Evolutionary conservation across 2,329 filamentous ascomycete genomes (phyloP), one percentile per base, ranked within the genome.

Genomic region (Colletotrichum siamense): DNA sequence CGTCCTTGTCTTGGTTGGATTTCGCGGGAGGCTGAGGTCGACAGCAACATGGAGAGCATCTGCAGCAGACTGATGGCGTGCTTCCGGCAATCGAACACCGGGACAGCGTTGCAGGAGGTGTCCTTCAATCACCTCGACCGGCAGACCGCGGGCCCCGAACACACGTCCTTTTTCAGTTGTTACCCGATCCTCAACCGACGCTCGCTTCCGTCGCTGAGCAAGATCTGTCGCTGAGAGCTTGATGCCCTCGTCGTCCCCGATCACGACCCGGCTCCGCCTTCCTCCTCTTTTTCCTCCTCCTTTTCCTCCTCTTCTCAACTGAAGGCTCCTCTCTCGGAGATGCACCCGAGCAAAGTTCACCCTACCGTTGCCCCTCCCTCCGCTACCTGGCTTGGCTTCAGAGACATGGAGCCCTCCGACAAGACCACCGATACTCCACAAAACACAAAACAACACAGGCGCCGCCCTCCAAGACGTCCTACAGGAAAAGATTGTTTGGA

Each of bases 331-430:
- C 90, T 90, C 78, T 92, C 93, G 76, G 96, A 98, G 83, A 98
- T 98, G 96, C 96, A 98, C 83, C 96, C 96, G 10, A 95, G 94
- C 87, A 95, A 94, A 82, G 91, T 92, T 72, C 95, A 97, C 73
- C 90, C 91, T 79, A 96, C 94, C 28, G 95, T 94, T 70, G 88
- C 94, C 61, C 91, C 94, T 3, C 96, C 97, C 30, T 95, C 96
- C 13, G 95, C 94, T 8, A 88, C 97, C 59, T 92, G 94, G 81
- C 89, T 98, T 24, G 96, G 96, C 18, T 98, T 98, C 84, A 91
- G 92, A 75, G 94, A 95, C 79, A 93, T 97, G 83, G 92, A 91
- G 77, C 86, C 91, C 22, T 84, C 87, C 44, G 88, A 88, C 15
- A 89, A 87, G 77, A 82, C 79, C 36, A 81, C 80, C 64, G 79